phyloP scores from a whole-genome alignment of 2,329 filamentous ascomycete genomes.

The Lachnellula cervina region DNA sequence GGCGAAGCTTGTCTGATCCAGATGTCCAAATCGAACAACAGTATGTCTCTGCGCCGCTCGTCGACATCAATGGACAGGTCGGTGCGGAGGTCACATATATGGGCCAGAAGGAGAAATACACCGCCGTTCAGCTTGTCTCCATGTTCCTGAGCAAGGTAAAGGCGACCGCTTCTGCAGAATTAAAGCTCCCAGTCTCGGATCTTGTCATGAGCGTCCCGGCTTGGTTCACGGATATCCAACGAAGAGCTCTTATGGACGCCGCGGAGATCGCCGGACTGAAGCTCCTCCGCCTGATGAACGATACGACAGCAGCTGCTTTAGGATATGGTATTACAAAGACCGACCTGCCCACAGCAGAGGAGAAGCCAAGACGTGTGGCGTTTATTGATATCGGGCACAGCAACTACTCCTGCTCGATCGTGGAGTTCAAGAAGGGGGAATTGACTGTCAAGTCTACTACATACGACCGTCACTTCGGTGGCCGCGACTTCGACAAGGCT shows the following conservation, averaged over 20 bases:
- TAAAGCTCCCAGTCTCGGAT: constrained; percentile 87
- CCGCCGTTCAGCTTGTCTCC: constrained; percentile 85
- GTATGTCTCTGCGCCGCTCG: constrained; percentile 77
- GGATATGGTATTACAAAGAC: constrained; percentile 98
- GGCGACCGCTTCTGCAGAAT: constrained; percentile 77
- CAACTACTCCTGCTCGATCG: constrained; percentile 90
- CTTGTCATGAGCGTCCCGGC: constrained; percentile 90
- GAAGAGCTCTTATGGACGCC: constrained; percentile 82
- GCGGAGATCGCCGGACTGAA: constrained; percentile 92
- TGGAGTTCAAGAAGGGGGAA: constrained; percentile 97
- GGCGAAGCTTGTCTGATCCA: constrained; percentile 80
- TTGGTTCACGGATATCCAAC: constrained; percentile 96
- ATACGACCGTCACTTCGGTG: constrained; percentile 94
- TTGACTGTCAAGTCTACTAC: constrained; percentile 87
- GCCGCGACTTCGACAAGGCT: constrained; percentile 93
- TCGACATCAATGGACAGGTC: constrained; percentile 90
- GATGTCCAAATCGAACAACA: constrained; percentile 92
- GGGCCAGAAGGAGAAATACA: constrained; percentile 92
- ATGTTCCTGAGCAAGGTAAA: constrained; percentile 97
- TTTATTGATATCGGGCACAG: constrained; percentile 96
- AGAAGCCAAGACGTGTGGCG: constrained; percentile 84
- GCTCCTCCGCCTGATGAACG: constrained; percentile 91
- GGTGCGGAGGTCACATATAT: constrained; percentile 91
- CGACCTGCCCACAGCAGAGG: constrained; percentile 80
- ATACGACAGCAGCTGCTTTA: constrained; percentile 91